Evolutionary conservation across 192 early-diverging fungal genomes (phyloP).

Genomic region (Coemansia sp.): DNA sequence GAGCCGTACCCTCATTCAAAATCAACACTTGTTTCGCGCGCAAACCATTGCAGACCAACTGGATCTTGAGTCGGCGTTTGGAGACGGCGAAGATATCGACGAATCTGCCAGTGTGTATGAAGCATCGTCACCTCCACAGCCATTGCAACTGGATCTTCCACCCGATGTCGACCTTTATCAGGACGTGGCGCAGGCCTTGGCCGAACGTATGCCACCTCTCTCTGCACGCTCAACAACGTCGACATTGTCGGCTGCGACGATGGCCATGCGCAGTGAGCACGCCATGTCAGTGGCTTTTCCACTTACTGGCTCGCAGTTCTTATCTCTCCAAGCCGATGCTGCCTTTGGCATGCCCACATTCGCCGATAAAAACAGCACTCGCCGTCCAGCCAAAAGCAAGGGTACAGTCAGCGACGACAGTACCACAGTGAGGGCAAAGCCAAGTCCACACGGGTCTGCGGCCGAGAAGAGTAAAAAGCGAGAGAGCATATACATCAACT

Average conservation of each 20-base stretch:
- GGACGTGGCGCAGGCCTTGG: conserved; percentile 46
- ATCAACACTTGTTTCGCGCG: conserved; percentile 45
- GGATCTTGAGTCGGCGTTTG: not conserved
- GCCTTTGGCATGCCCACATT: conserved; percentile 1
- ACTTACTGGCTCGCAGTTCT: not conserved
- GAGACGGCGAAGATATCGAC: not conserved
- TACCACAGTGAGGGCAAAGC: not conserved
- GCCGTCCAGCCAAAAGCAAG: not conserved
- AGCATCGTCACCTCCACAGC: conserved; percentile 11
- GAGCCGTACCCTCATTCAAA: conserved; percentile 46
- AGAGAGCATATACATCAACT: conserved; percentile 39
- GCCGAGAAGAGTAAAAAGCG: conserved; percentile 8
- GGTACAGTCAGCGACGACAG: conserved; percentile 3
- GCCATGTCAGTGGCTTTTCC: not conserved
- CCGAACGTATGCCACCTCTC: conserved; percentile 30
- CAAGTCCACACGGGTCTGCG: not conserved
- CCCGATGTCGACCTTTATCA: conserved; percentile 36
- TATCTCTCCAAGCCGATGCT: not conserved
- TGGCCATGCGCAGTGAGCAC: conserved; percentile 7
- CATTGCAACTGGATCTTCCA: conserved; percentile 40
- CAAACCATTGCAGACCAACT: conserved; percentile 13
- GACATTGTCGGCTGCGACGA: conserved; percentile 16
- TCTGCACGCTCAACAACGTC: conserved; percentile 28
- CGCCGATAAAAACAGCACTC: not conserved
- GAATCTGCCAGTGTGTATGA: not conserved